Percentiles rank a stretch among this genome's conserved stretches.
These are phyloP conservation scores for Aspergillus biplanus DNA, from an alignment of 495 filamentous ascomycete species.

Conservation along the genomic window DNA sequence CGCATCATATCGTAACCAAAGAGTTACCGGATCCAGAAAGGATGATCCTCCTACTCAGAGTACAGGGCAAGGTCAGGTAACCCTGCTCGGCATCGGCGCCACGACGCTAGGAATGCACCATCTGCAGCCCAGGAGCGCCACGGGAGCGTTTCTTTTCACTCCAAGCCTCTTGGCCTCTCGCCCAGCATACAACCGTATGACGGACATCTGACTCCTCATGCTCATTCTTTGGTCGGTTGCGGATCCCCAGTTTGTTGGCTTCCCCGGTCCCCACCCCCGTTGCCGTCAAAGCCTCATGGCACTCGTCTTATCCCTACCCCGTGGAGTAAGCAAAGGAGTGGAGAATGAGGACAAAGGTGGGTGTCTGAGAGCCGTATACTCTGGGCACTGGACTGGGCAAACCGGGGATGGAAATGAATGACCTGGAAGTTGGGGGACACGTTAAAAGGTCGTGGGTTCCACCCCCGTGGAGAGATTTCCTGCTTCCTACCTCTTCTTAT, in stretches of 20 bases:
- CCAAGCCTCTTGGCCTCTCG: slow-evolving; percentile 21
- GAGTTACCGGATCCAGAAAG: no score
- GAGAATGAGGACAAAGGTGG: no score
- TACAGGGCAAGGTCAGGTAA: no score
- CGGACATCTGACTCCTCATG: background rate
- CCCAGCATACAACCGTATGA: background rate
- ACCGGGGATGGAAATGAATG: no score
- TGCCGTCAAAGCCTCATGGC: no score
- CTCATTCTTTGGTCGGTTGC: background rate
- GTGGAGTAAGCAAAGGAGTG: no score
- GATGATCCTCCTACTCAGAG: no score
- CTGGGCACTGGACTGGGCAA: no score
- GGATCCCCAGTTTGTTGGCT: background rate
- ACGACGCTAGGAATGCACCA: background rate
- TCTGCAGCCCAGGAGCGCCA: slow-evolving; percentile 13
- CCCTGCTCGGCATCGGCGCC: no score
- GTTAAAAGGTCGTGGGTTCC: slow-evolving; percentile 15
- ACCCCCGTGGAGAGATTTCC: slow-evolving; percentile 9
- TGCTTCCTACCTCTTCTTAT: slow-evolving; percentile 14
- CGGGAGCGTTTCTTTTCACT: slow-evolving; percentile 7
- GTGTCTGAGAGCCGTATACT: no score
- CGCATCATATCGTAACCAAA: background rate
- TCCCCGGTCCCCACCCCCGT: background rate
- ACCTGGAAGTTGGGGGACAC: background rate
- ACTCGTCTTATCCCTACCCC: no score